A percentile compares a stretch with the other conserved stretches of the same genome.
These are phyloP conservation scores for Glycine tomentella DNA, from an alignment of 306 rosid species.

Conservation along the genomic window DNA sequence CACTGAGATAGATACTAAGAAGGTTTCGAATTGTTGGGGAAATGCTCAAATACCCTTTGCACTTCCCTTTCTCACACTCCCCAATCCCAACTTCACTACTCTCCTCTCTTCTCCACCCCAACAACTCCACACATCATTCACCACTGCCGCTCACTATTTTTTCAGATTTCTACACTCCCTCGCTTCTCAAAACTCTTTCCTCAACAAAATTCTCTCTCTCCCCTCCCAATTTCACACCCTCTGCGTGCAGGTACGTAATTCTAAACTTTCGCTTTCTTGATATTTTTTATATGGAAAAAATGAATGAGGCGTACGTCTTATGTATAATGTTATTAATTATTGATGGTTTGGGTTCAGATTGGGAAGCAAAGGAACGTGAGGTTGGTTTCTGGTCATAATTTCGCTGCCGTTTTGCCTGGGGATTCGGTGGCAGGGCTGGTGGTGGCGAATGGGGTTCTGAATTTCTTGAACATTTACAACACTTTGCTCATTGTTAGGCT, in stretches of 20 bases:
- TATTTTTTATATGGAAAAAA: too few relatives aligned
- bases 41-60: slow-evolving; percentile 64
- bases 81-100: slow-evolving; percentile 24
- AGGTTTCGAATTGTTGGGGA: slow-evolving; percentile 51
- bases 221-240: slow-evolving; percentile 57
- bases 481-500: slow-evolving; percentile 86
- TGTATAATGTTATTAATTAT: not conserved
- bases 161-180: slow-evolving; percentile 51
- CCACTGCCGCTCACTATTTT: slow-evolving; percentile 52
- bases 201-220: slow-evolving; percentile 59
- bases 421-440: slow-evolving; percentile 90
- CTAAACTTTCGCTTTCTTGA: not conserved
- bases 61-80: slow-evolving; percentile 54
- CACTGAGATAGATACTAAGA: too few relatives aligned
- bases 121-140: slow-evolving; percentile 56
- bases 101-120: slow-evolving; percentile 43
- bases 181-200: slow-evolving; percentile 65
- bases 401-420: slow-evolving; percentile 91
- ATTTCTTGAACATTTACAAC: slow-evolving; percentile 88
- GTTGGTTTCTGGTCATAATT: slow-evolving; percentile 58
- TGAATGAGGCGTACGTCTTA: too few relatives aligned
- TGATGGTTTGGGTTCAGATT: slow-evolving; percentile 59
- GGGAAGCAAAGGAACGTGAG: slow-evolving; percentile 51
- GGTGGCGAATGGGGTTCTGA: slow-evolving; percentile 76
- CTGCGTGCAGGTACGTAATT: slow-evolving; percentile 60